Base-by-base conservation (phyloP, 2,329 filamentous ascomycete genomes). In the Mariannaea elegans region DNA sequence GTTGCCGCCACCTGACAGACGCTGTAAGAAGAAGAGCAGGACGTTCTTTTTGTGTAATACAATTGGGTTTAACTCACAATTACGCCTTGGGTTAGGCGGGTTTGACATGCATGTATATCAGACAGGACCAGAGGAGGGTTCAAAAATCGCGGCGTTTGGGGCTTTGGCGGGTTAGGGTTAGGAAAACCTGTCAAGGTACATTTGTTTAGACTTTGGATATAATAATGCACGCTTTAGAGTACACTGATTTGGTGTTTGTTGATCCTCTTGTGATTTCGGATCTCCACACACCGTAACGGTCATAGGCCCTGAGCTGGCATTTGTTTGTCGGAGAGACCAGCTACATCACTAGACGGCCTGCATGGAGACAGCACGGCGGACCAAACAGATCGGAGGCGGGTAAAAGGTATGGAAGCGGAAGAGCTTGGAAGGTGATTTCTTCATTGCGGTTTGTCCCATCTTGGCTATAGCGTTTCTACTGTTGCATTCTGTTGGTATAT, bases 131-230 rank as follows among this genome's bases (percentile, higher is more conserved):
- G 31, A 44, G 13, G 38, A 49, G 23, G 50, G 50, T 53, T 38
- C 38, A 29, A 50, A 53, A 29, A 54, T 32, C 34, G 39, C 48
- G 56, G 56, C 56, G 56, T 59, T 59, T 31, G 27, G 49, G 19
- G 44, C 38, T 55, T 44, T 34, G 50, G 9, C 12, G 45, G 45
- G 50, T 9, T 19, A 32, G 50, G 39, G 46, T 39, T 36, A 27
- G 41, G 31, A 52, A n/a, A 49, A 31, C 56, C 50, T 54, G 32
- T 24, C 24, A n/a, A 27, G 19, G 23, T 18, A 16, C 42, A 45
- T 18, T 29, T 36, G 27, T 52, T 52, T 52, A 49, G 50, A 45
- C 34, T 32, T 14, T 46, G 38, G 36, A 18, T 36, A 21, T 45
- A 38, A 32, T 59, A 55, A 59, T 59, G 50, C 36, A 32, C 48